phyloP scores from a whole-genome alignment of 2,329 filamentous ascomycete species.

The Verticillium albo-atrum region DNA sequence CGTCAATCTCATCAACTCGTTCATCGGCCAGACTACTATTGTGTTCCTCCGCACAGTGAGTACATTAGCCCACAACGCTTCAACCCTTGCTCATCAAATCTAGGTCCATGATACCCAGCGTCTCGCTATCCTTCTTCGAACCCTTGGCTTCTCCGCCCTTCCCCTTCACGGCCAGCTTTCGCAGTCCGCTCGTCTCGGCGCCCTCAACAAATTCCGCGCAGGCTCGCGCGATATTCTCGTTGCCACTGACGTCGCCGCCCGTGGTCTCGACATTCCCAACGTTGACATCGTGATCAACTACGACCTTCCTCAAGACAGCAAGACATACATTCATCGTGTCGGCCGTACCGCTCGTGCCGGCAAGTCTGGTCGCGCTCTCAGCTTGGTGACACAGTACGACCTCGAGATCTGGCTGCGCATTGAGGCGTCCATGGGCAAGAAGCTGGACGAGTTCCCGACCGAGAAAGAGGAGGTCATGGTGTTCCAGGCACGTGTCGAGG shows the following conservation, averaged over 20 bases:
- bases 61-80: not conserved
- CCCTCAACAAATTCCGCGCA: slow-evolving; percentile 84
- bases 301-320: slow-evolving; percentile 77
- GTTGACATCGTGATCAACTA: slow-evolving; percentile 86
- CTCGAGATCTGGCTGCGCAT: slow-evolving; percentile 76
- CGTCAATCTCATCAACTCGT: slow-evolving; percentile 80
- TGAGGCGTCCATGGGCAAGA: slow-evolving; percentile 75
- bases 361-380: slow-evolving; percentile 77
- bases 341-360: slow-evolving; percentile 85
- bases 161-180: slow-evolving; percentile 90
- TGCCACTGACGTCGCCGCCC: slow-evolving; percentile 88
- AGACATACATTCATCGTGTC: slow-evolving; percentile 88
- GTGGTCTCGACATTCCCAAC: slow-evolving; percentile 89
- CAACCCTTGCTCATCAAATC: not conserved
- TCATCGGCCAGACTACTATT: slow-evolving; percentile 79
- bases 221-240: slow-evolving; percentile 81
- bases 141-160: slow-evolving; percentile 84
- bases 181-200: slow-evolving; percentile 80
- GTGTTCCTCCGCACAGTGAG: slow-evolving; percentile 84
- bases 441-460: slow-evolving; percentile 63
- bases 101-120: slow-evolving; percentile 74
- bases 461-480: slow-evolving; percentile 84
- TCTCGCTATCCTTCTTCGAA: slow-evolving; percentile 74
- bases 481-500: slow-evolving; percentile 70
- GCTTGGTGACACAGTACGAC: slow-evolving; percentile 83